These are phyloP conservation scores for Cryptococcus deneoformans DNA, from an alignment of 1,284 basidiomycete genomes.

Conservation along the genomic window DNA sequence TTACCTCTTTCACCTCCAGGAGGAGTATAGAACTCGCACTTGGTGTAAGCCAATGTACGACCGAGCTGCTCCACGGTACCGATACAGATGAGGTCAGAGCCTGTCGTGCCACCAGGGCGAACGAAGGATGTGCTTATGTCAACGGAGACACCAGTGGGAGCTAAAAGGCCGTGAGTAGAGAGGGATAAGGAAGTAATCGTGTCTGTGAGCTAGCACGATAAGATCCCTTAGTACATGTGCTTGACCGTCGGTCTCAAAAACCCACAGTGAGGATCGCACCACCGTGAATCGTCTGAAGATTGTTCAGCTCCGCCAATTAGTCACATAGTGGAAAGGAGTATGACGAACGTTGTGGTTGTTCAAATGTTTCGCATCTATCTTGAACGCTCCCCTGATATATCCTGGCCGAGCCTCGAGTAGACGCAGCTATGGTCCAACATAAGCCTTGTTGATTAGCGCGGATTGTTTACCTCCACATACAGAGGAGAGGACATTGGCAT, in stretches of 20 bases:
- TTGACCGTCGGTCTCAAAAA: not conserved
- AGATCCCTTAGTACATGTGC: not conserved
- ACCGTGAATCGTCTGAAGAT: constrained; percentile 46
- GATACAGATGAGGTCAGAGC: constrained; percentile 35
- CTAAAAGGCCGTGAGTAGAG: constrained; percentile 42
- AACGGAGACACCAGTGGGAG: constrained; percentile 46
- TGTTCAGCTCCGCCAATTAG: not conserved
- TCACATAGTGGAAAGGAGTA: not conserved
- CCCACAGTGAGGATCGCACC: constrained; percentile 46
- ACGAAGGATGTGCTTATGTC: constrained; percentile 49
- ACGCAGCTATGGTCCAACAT: constrained; percentile 19
- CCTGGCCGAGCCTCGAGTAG: constrained; percentile 38
- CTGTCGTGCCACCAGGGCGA: constrained; percentile 40
- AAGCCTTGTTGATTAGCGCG: not conserved
- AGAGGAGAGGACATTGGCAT: constrained; percentile 28
- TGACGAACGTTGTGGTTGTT: constrained; percentile 47
- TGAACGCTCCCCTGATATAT: constrained; percentile 37
- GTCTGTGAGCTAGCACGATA: constrained; percentile 37
- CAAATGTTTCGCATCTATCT: constrained; percentile 41
- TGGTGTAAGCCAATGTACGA: constrained; percentile 17
- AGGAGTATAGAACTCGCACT: constrained; percentile 12
- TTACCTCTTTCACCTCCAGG: constrained; percentile 17
- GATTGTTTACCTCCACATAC: constrained; percentile 6
- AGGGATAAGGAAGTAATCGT: constrained; percentile 47
- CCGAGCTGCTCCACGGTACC: constrained; percentile 46